Evolutionary conservation across 805 yeast species (phyloP), one percentile per base, ranked within the genome.

Genomic region (Sugiyamaella marilandica): DNA sequence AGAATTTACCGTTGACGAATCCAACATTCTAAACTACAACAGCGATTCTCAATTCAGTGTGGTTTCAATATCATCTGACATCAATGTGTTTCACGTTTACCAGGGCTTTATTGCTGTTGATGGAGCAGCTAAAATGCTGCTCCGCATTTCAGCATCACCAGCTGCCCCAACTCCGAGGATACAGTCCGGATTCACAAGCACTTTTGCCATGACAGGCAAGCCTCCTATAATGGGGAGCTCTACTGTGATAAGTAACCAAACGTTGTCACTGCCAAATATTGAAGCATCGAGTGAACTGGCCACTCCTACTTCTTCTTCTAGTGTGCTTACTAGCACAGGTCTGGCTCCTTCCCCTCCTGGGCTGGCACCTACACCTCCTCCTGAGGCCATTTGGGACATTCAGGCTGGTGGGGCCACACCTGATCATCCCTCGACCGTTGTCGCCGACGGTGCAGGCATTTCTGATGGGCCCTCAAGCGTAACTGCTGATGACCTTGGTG

Each of bases 11-110:
- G 29, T 24, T 3, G 29, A 24, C 7, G 29, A 24, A 3, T 24
- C 29, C 29, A 24, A 24, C 29, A 24, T 5, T 7, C 29, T 24
- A 7, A 24, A 5, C 29, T 51, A 43, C 41, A 32, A 51, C 5
- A 55, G 59, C 21, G 37, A 31, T 41, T 26, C 50, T 8, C 41
- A 26, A 7, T 56, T 54, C 36, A 46, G 35, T 21, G 62, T 56
- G 29, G 50, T 47, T 21, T 55, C 58, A 5, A 7, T 7, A 7
- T 7, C 29, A 7, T 24, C 29, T 24, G 29, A 24, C 7, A 7
- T 7, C 29, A 24, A 3, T 24, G 29, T 24, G 29, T 24, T 24
- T 24, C 7, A 24, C 29, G 29, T 24, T 7, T 7, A 24, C 29
- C 29, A 24, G 29, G 29, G 29, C 29, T 3, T 24, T 24, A 7